Evolutionary conservation across 352 stramenopile genomes (phyloP).

Genomic region (Hyaloperonospora brassicae): DNA sequence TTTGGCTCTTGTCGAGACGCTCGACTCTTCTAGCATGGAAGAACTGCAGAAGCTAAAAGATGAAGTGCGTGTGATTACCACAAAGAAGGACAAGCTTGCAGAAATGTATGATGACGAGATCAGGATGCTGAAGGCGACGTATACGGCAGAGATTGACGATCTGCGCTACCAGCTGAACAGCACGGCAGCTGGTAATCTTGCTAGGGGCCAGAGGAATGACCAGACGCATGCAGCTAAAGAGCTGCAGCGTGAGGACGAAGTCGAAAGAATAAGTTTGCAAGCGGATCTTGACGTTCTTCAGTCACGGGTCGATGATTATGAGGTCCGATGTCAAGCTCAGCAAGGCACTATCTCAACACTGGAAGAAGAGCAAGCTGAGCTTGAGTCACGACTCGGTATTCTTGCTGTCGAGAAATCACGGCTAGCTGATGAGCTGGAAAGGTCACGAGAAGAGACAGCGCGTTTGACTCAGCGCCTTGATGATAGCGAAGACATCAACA

Average conservation of each 20-base stretch:
- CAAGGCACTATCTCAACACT: conserved; percentile 12
- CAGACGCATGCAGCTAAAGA: conserved; percentile 7
- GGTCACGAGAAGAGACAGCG: conserved; percentile 9
- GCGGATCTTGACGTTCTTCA: conserved; percentile 7
- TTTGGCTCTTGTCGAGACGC: conserved; percentile 2
- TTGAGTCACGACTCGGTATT: conserved; percentile 5
- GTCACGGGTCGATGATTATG: conserved; percentile 8
- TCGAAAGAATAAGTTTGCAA: not conserved
- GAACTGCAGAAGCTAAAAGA: conserved; percentile 16
- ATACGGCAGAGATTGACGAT: conserved; percentile 11
- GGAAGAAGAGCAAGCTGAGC: conserved; percentile 8
- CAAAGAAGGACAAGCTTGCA: conserved; percentile 4
- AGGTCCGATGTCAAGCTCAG: conserved; percentile 10
- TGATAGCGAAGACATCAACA: conserved; percentile 8
- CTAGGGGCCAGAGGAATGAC: conserved; percentile 5
- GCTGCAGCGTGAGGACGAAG: conserved; percentile 8
- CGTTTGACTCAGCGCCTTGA: conserved; percentile 9
- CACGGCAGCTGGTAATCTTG: conserved; percentile 2
- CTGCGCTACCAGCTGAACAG: conserved; percentile 9
- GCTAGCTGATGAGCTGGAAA: conserved; percentile 5
- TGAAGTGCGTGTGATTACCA: conserved; percentile 4
- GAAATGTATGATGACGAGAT: conserved; percentile 7
- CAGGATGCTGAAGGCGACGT: conserved; percentile 1
- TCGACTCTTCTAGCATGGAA: not conserved
- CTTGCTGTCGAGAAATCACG: conserved; percentile 14